A percentile compares a stretch with the other conserved stretches of the same genome.
Conservation (phyloP, 1,284 basidiomycete species). For the Serendipita sp. region DNA sequence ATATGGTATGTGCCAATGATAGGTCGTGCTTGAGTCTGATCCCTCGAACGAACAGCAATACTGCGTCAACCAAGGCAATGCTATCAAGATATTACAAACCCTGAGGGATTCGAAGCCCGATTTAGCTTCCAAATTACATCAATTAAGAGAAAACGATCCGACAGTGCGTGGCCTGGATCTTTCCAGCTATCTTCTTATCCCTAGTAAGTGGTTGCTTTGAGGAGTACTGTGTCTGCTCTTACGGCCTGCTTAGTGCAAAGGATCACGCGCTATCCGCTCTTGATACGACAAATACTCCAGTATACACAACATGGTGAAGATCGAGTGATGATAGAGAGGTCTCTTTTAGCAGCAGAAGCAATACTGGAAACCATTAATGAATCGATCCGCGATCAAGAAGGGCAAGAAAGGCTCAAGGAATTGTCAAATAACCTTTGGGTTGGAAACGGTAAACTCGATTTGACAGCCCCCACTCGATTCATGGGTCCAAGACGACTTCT, state of each 20-base stretch:
- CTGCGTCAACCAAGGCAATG: conserved; percentile 78
- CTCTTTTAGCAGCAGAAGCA: conserved; percentile 53
- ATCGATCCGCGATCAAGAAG: conserved; percentile 74
- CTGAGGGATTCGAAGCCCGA: conserved; percentile 54
- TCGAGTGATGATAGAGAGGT: conserved; percentile 34
- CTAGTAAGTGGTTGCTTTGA: conserved; percentile 42
- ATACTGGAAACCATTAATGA: conserved; percentile 80
- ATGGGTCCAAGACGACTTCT: conserved; percentile 65
- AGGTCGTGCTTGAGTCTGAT: conserved; percentile 16
- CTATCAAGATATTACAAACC: conserved; percentile 65
- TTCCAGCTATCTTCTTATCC: conserved; percentile 79
- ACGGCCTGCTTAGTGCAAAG: conserved; percentile 63
- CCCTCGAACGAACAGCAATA: conserved; percentile 51
- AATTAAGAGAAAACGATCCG: conserved; percentile 56
- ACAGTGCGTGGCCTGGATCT: conserved; percentile 72
- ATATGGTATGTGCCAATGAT: conserved; percentile 40
- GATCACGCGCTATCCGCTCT: conserved; percentile 79
- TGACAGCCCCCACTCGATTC: conserved; percentile 76
- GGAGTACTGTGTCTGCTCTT: conserved; percentile 3
- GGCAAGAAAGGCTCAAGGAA: conserved; percentile 49
- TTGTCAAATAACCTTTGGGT: conserved; percentile 76
- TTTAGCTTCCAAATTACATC: conserved; percentile 54
- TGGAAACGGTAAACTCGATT: conserved; percentile 72
- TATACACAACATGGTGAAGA: conserved; percentile 61
- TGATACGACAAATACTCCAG: conserved; percentile 74